Conservation (phyloP, 768 basidiomycete genomes). For the Holtermannia corniformis region DNA sequence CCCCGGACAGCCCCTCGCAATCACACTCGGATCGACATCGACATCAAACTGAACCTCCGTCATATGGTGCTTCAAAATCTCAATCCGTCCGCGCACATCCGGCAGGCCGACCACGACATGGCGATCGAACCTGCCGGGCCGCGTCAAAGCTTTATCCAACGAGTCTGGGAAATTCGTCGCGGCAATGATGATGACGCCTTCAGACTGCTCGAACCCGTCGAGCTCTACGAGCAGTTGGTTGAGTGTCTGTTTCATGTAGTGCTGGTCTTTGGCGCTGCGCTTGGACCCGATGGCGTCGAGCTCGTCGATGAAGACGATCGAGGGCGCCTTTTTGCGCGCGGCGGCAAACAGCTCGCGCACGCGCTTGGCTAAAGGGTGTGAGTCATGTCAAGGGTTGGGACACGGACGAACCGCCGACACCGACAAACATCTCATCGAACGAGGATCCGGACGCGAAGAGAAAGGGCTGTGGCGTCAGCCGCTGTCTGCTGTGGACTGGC, state of each 20-base stretch:
- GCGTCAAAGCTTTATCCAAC: slow-evolving; percentile 86
- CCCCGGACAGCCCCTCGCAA: slow-evolving; percentile 89
- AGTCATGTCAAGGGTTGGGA: not conserved
- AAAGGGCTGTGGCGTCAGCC: slow-evolving; percentile 54
- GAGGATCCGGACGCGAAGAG: slow-evolving; percentile 94
- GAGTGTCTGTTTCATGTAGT: slow-evolving; percentile 51
- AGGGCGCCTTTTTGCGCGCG: slow-evolving; percentile 86
- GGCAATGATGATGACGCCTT: slow-evolving; percentile 91
- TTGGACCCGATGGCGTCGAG: slow-evolving; percentile 88
- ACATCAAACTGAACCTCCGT: slow-evolving; percentile 52
- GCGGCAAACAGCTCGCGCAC: slow-evolving; percentile 90
- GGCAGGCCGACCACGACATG: slow-evolving; percentile 81
- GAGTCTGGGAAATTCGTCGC: slow-evolving; percentile 91
- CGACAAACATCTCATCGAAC: slow-evolving; percentile 88
- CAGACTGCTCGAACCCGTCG: slow-evolving; percentile 84
- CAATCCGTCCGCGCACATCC: slow-evolving; percentile 85
- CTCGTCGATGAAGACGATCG: slow-evolving; percentile 98
- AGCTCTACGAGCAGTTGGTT: slow-evolving; percentile 96
- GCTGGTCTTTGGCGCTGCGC: slow-evolving; percentile 43
- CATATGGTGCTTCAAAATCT: slow-evolving; percentile 89
- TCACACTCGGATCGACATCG: slow-evolving; percentile 75
- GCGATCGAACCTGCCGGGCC: slow-evolving; percentile 93
- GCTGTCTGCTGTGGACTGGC: not conserved
- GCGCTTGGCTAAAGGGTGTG: slow-evolving; percentile 55
- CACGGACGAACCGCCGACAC: slow-evolving; percentile 28